phyloP scores from a whole-genome alignment of 441 rosid genomes.

The Eruca vesicaria region DNA sequence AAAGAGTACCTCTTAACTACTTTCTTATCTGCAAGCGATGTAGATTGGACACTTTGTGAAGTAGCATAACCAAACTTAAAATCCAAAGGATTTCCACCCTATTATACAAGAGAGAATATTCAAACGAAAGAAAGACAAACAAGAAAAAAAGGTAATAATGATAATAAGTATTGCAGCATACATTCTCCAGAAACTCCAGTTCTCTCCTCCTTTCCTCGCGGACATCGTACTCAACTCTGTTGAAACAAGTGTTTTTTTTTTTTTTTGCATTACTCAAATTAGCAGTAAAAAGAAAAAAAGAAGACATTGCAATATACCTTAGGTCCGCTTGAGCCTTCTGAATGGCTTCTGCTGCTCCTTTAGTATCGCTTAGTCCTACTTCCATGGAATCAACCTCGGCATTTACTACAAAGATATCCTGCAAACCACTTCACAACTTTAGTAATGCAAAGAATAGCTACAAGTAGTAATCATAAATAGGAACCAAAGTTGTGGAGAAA shows the following conservation, averaged over 20 bases:
- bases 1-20: conserved; percentile 66
- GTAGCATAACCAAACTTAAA: conserved; percentile 71
- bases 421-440: conserved; percentile 46
- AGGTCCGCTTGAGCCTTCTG: conserved; percentile 93
- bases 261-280: conserved; percentile 33
- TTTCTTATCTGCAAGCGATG: conserved; percentile 76
- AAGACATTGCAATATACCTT: conserved; percentile 50
- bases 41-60: conserved; percentile 83
- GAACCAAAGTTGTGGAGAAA: no score
- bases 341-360: conserved; percentile 79
- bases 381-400: conserved; percentile 97
- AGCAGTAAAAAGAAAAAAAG: no score
- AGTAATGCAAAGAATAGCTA: neutral
- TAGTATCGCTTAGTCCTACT: conserved; percentile 91
- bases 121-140: neutral
- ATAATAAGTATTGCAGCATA: no score
- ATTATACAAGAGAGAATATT: conserved; percentile 30
- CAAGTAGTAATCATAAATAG: neutral
- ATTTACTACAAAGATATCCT: conserved; percentile 58
- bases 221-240: conserved; percentile 31
- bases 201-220: conserved; percentile 93
- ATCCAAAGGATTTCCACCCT: conserved; percentile 98
- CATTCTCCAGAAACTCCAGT: conserved; percentile 91
- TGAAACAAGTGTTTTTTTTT: no score
- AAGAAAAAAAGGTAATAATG: neutral